Conservation (phyloP, 2,329 filamentous ascomycete species). For the Calonectria pseudoreteaudii region DNA sequence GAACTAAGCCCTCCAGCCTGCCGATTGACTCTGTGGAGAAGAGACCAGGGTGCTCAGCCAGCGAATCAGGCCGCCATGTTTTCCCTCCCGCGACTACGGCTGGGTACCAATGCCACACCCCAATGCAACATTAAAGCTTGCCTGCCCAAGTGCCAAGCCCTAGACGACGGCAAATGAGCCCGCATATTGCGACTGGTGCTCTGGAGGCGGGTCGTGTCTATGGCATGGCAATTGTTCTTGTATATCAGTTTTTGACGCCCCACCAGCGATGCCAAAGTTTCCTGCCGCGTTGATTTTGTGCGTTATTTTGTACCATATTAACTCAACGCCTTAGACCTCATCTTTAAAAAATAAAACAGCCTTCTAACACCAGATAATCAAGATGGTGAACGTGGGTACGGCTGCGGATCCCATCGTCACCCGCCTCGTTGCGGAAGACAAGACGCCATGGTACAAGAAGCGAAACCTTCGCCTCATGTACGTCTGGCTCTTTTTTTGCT, state of each 20-base stretch:
- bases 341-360: background rate
- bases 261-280: background rate
- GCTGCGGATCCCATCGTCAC: constrained; percentile 12
- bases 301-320: background rate
- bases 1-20: background rate
- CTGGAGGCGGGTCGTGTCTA: background rate
- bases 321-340: background rate
- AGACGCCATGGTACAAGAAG: constrained; percentile 15
- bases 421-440: background rate
- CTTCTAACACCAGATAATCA: background rate
- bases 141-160: background rate
- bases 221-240: background rate
- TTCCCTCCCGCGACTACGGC: background rate
- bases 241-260: background rate
- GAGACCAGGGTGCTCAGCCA: background rate
- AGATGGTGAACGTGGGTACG: constrained; percentile 1
- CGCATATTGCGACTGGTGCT: background rate
- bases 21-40: background rate
- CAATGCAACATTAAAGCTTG: background rate
- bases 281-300: background rate
- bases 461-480: constrained; percentile 14
- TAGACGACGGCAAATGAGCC: background rate
- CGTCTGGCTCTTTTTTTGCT: background rate
- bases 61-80: background rate
- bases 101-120: background rate